These are phyloP conservation scores for Leishmania major DNA, from an alignment of 208 protist species.

Conservation along the genomic window DNA sequence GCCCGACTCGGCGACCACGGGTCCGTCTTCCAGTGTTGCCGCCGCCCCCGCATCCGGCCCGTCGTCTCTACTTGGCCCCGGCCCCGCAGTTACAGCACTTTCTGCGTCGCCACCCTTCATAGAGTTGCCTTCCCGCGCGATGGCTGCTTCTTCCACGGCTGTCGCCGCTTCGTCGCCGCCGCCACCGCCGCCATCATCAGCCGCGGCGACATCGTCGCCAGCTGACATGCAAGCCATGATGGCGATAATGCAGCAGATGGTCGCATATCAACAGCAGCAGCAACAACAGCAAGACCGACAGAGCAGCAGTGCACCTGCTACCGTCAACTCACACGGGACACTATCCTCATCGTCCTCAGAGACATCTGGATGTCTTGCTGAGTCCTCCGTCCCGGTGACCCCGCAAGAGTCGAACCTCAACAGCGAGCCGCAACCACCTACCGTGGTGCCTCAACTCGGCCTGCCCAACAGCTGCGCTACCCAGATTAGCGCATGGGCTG, in stretches of 20 bases:
- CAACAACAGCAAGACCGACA: background rate
- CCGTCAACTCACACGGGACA: background rate
- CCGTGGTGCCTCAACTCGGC: constrained; percentile 1
- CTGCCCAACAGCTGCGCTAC: background rate
- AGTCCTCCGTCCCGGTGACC: constrained; percentile 24
- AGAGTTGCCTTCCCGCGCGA: background rate
- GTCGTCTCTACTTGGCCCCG: background rate
- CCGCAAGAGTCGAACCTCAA: constrained; percentile 15
- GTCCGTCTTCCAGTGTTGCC: background rate
- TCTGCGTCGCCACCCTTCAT: background rate
- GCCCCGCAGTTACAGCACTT: background rate
- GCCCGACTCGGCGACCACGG: background rate
- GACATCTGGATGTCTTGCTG: background rate
- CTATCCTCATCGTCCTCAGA: background rate
- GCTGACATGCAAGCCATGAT: constrained; percentile 48
- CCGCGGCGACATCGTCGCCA: background rate
- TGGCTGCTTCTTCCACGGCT: background rate
- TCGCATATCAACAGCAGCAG: constrained; percentile 3
- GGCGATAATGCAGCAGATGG: constrained; percentile 54
- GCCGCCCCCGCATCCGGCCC: background rate
- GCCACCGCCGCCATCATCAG: background rate
- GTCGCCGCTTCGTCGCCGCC: background rate
- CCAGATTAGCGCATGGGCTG: background rate
- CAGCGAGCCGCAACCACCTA: constrained; percentile 18
- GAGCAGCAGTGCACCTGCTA: background rate